Base-by-base conservation (phyloP, 495 filamentous ascomycete species). In the Aspergillus funiculosus region DNA sequence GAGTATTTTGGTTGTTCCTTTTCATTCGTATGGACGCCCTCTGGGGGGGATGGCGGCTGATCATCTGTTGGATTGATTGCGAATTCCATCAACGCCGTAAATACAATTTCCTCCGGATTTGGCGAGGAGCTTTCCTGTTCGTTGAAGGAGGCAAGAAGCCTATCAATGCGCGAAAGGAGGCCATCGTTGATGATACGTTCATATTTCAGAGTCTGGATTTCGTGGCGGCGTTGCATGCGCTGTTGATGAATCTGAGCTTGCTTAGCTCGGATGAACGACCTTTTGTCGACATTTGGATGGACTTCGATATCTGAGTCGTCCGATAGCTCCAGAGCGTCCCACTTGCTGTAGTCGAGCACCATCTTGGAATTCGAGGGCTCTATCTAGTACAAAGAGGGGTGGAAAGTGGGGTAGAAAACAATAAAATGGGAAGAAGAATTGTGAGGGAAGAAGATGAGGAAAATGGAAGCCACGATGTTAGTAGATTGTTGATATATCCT, bases 291-390 rank as follows among this genome's bases (percentile, higher is more conserved):
- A 69, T 98, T 98, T 45, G 94, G 92, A 64, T 98, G 92, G 20
- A 96, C 91, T 68, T 98, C 92, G 58, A 98, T 86, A 63, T 98
- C 92, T 31, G 89, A 95, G 65, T 98, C 92, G 65, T 98, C 92
- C 51, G 87, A 94, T 56, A 98, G 81, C 78, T 98, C 92, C 56
- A 98, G 75, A 32, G 82, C 79, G 61, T 95, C 89, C 88, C 89
- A 96, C 69, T 95, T 95, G 78, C 87, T 92, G 73, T 96, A 96
- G 62, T 96, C 83, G 20, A 96, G 74, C 43, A 86, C 85, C 89
- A 95, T 95, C 18, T 65, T 79, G 66, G 41, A 21, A 24, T 22
- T 35, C 10, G 10, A 37, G 31, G 29, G 52, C 32, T 25, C 25
- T 47, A 22, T 30, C 18, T 19, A 15, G 19, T 50, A 32, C 10